Percentiles rank a stretch among this genome's conserved stretches.
Evolutionary conservation across 1,284 basidiomycete species (phyloP).

Genomic region (Cryptococcus jaspeensis): DNA sequence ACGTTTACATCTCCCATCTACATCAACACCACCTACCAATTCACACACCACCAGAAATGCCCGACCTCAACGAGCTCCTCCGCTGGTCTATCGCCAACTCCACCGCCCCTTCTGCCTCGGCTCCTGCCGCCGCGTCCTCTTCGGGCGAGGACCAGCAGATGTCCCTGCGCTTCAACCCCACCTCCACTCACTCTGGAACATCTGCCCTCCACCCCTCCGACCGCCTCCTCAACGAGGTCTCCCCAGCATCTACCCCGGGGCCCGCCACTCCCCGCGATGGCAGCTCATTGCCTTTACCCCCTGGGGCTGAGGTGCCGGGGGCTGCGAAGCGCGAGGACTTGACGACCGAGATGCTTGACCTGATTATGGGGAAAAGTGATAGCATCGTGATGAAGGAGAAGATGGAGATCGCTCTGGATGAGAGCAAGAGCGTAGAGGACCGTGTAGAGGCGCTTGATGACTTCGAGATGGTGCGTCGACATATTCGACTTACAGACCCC

Average conservation of each 20-base stretch:
- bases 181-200: constrained; percentile 17
- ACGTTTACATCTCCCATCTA: not conserved
- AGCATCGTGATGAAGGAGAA: constrained; percentile 84
- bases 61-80: constrained; percentile 39
- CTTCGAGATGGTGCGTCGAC: constrained; percentile 77
- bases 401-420: constrained; percentile 69
- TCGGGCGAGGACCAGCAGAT: constrained; percentile 9
- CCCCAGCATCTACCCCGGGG: constrained; percentile 33
- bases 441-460: constrained; percentile 82
- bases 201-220: constrained; percentile 45
- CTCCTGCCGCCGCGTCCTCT: not conserved
- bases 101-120: constrained; percentile 8
- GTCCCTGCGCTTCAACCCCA: constrained; percentile 39
- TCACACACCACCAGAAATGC: constrained; percentile 26
- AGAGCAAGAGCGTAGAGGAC: constrained; percentile 61
- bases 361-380: constrained; percentile 83
- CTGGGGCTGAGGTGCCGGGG: not conserved
- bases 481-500: not conserved
- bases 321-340: constrained; percentile 26
- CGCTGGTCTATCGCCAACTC: constrained; percentile 45
- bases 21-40: not conserved
- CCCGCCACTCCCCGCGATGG: constrained; percentile 24
- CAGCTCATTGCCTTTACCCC: constrained; percentile 2
- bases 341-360: constrained; percentile 69
- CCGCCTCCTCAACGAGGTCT: constrained; percentile 22